Percentiles rank a stretch among this genome's conserved stretches.
Conservation (phyloP, 805 yeast genomes). For the Candida stauntonica region DNA sequence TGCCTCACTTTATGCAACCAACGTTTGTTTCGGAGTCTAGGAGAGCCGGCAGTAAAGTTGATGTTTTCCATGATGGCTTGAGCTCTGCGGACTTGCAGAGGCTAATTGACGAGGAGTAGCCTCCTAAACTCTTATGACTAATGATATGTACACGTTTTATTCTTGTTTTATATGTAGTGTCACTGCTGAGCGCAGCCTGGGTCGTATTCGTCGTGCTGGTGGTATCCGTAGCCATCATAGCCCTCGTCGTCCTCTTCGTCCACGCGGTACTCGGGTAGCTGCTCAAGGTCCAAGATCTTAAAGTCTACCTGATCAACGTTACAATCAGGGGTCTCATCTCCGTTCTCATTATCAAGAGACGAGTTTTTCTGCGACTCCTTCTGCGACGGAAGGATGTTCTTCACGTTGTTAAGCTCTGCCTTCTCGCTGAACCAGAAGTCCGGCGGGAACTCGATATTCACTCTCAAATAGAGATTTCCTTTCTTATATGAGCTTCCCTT, state of each 20-base stretch:
- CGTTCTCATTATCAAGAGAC: slow-evolving; percentile 26
- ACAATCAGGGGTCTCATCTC: slow-evolving; percentile 7
- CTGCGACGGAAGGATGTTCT: slow-evolving; percentile 47
- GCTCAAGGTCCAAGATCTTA: slow-evolving; percentile 6
- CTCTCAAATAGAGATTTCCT: slow-evolving; percentile 69
- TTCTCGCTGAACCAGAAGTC: slow-evolving; percentile 82
- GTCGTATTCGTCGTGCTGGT: neutral
- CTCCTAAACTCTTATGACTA: neutral
- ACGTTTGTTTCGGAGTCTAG: slow-evolving; percentile 24
- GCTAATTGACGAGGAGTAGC: slow-evolving; percentile 19
- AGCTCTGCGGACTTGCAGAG: slow-evolving; percentile 20
- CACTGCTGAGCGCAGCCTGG: slow-evolving; percentile 42
- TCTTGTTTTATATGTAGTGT: neutral
- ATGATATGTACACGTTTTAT: neutral
- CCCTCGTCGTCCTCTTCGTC: slow-evolving; percentile 17
- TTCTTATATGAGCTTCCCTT: slow-evolving; percentile 27
- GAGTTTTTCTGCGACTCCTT: slow-evolving; percentile 26
- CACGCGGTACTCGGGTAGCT: slow-evolving; percentile 8
- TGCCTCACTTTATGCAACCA: slow-evolving; percentile 26
- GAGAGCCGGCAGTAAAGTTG: slow-evolving; percentile 6
- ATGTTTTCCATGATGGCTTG: slow-evolving; percentile 20
- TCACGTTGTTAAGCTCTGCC: slow-evolving; percentile 53
- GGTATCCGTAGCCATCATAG: slow-evolving; percentile 5
- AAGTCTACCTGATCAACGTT: slow-evolving; percentile 21
- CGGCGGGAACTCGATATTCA: slow-evolving; percentile 76